Percentiles rank a stretch among this genome's conserved stretches.
Conservation (phyloP, 331 rosid species). For the Rosa hybrid region DNA sequence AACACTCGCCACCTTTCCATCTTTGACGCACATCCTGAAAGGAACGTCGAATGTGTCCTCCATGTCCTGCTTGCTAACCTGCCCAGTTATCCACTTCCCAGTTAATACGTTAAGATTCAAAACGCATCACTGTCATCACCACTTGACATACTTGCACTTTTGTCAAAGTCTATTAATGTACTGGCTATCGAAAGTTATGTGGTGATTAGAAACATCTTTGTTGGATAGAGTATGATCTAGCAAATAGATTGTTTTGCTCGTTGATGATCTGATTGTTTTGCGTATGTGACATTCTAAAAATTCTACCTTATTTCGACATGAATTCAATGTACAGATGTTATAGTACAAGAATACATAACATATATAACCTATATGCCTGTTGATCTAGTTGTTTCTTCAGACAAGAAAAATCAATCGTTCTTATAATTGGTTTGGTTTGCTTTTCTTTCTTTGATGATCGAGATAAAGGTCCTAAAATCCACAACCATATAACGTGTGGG, state of each 20-base stretch:
- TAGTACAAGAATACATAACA: not conserved
- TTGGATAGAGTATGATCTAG: not conserved
- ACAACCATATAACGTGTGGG: not conserved
- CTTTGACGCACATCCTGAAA: conserved; percentile 81
- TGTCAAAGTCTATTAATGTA: not conserved
- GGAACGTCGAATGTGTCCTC: conserved; percentile 89
- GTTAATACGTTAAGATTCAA: not conserved
- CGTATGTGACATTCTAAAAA: not conserved
- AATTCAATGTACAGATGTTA: not conserved
- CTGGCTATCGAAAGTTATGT: not conserved
- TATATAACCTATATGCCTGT: not conserved
- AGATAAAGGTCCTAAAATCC: not conserved
- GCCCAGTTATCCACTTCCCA: not conserved
- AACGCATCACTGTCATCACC: not conserved
- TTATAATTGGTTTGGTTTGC: not conserved
- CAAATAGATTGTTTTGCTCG: not conserved
- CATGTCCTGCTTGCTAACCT: conserved; percentile 88
- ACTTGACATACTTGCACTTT: not conserved
- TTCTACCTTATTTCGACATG: not conserved
- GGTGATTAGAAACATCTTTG: not conserved
- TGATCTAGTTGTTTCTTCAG: not conserved
- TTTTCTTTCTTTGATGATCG: not conserved
- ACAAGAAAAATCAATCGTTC: not conserved
- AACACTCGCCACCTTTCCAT: conserved; percentile 86
- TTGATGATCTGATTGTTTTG: not conserved